Evolutionary conservation across 2,329 filamentous ascomycete species (phyloP).

Genomic region (Fusarium poae): DNA sequence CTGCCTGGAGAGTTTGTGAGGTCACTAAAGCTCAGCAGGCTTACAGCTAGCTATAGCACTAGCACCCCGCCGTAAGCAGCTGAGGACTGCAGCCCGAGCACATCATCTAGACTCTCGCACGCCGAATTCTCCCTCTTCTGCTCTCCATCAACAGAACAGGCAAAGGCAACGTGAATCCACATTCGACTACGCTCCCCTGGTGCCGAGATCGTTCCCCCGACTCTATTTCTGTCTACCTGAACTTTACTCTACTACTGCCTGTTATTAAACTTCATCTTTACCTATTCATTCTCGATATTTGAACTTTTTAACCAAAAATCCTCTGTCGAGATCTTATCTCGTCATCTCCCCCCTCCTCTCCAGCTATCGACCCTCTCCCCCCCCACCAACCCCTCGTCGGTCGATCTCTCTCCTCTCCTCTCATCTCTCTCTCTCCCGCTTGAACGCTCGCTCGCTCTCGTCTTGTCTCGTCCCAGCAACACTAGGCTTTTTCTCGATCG

Average conservation of each 20-base stretch:
- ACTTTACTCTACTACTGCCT: slow-evolving; percentile 8
- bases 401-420: slow-evolving; percentile 39
- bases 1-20: slow-evolving; percentile 1
- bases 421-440: slow-evolving; percentile 26
- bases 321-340: slow-evolving; percentile 32
- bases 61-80: slow-evolving; percentile 11
- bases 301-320: slow-evolving; percentile 17
- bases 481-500: slow-evolving; percentile 48
- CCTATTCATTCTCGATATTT: slow-evolving; percentile 21
- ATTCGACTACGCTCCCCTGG: slow-evolving; percentile 37
- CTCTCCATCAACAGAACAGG: slow-evolving; percentile 21
- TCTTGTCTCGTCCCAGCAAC: slow-evolving; percentile 37
- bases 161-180: slow-evolving; percentile 33
- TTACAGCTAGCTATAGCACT: slow-evolving; percentile 12
- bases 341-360: slow-evolving; percentile 23
- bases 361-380: slow-evolving; percentile 26
- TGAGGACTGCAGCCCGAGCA: background rate
- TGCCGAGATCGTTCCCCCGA: slow-evolving; percentile 38
- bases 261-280: slow-evolving; percentile 17
- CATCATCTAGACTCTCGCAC: slow-evolving; percentile 19
- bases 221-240: slow-evolving; percentile 22
- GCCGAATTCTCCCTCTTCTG: slow-evolving; percentile 35
- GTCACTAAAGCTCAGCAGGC: slow-evolving; percentile 22
- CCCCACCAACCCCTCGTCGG: slow-evolving; percentile 40
- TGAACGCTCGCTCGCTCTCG: slow-evolving; percentile 29